Evolutionary conservation across 2,329 filamentous ascomycete species (phyloP).

Genomic region (Orbilia quercus): DNA sequence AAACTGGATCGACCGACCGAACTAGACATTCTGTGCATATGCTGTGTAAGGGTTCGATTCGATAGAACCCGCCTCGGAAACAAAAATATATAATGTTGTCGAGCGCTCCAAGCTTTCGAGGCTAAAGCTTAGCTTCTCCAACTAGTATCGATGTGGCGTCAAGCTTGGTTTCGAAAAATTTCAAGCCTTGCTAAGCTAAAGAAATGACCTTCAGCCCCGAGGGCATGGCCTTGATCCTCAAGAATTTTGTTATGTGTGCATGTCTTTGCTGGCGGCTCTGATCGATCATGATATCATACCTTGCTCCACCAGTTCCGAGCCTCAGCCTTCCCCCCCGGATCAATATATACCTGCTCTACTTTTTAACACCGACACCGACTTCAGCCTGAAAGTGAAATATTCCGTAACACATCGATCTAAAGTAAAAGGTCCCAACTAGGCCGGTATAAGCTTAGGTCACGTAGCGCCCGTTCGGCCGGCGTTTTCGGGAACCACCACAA

Average conservation of each 20-base stretch:
- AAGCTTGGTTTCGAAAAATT: constrained; percentile 19
- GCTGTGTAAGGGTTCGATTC: constrained; percentile 23
- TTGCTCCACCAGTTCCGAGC: constrained; percentile 5
- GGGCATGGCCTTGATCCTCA: constrained; percentile 4
- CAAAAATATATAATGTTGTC: too few species aligned
- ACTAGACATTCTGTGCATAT: constrained; percentile 21
- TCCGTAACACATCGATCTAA: constrained; percentile 26
- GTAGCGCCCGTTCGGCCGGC: constrained; percentile 15
- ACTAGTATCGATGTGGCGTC: neutral
- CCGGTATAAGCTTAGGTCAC: constrained; percentile 22
- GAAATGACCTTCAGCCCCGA: constrained; percentile 6
- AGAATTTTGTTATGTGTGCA: constrained; percentile 1
- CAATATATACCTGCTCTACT: constrained; percentile 15
- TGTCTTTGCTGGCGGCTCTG: too few species aligned
- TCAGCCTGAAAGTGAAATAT: constrained; percentile 55
- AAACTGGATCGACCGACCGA: constrained; percentile 47
- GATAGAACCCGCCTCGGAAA: neutral
- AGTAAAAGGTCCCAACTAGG: constrained; percentile 24
- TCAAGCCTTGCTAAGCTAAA: too few species aligned
- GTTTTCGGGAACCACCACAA: constrained; percentile 30
- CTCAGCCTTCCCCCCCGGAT: constrained; percentile 28
- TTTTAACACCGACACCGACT: constrained; percentile 13
- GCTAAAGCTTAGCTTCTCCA: constrained; percentile 19
- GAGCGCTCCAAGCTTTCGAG: constrained; percentile 31
- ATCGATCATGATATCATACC: constrained; percentile 28